phyloP scores from a whole-genome alignment of 2,329 filamentous ascomycete genomes.

The Elsinoe ampelina region DNA sequence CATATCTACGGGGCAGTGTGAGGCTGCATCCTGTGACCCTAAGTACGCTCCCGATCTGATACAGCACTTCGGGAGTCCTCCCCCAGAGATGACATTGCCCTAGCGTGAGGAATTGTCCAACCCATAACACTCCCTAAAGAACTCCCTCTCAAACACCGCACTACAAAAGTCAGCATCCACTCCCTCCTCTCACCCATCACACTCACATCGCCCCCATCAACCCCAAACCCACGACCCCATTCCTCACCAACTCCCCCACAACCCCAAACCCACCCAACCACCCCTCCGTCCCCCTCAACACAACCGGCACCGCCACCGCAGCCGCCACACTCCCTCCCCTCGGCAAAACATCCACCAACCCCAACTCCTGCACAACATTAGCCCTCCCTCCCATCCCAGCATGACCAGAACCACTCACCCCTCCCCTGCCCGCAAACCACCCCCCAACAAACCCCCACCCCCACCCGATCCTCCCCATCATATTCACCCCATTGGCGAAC shows the following conservation, averaged over 20 bases:
- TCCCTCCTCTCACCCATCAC: neutral
- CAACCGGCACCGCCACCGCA: conserved; percentile 28
- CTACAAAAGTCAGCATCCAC: neutral
- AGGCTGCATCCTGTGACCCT: too few species aligned
- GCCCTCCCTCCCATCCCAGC: neutral
- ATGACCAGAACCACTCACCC: conserved; percentile 16
- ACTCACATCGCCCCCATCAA: conserved; percentile 10
- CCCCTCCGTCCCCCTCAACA: conserved; percentile 27
- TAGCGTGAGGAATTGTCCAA: conserved; percentile 4
- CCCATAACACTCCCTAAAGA: conserved; percentile 6
- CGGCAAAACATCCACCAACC: conserved; percentile 23
- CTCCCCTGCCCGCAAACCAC: conserved; percentile 48
- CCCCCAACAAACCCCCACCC: conserved; percentile 60
- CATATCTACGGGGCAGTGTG: too few species aligned
- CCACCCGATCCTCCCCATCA: conserved; percentile 77
- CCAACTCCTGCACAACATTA: conserved; percentile 20
- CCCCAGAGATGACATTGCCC: neutral
- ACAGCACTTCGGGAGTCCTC: too few species aligned
- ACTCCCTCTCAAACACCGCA: conserved; percentile 6
- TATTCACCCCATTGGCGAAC: conserved; percentile 79
- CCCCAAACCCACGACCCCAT: conserved; percentile 21
- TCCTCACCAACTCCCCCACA: conserved; percentile 33
- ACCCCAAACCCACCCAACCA: conserved; percentile 29
- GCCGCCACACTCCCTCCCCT: conserved; percentile 28
- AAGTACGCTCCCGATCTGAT: too few species aligned